These are phyloP conservation scores for Drosera capensis DNA, from an alignment of 148 eudicot species.

Conservation along the genomic window DNA sequence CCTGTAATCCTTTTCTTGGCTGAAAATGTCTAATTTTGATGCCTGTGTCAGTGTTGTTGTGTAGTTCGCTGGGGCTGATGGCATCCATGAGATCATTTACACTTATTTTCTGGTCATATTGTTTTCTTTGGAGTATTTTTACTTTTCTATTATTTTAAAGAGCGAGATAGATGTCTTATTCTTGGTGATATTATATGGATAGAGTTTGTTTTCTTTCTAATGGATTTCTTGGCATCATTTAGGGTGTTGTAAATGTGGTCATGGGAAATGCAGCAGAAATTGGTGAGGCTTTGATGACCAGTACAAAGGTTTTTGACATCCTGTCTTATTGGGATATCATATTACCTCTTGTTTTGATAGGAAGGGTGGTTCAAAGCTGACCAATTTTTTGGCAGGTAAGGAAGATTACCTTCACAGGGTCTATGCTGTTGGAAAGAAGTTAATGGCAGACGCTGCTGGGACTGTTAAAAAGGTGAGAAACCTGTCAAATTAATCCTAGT, in stretches of 20 bases:
- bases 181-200: background rate
- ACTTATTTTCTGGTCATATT: background rate
- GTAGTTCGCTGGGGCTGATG: background rate
- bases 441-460: constrained; percentile 85
- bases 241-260: constrained; percentile 90
- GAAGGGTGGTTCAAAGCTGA: background rate
- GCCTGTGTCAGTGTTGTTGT: too few relatives aligned
- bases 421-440: constrained; percentile 87
- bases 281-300: constrained; percentile 61
- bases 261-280: constrained; percentile 86
- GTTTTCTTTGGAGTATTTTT: background rate
- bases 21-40: background rate
- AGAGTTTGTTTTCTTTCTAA: background rate
- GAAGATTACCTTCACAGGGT: constrained; percentile 93
- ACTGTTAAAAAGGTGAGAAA: constrained; percentile 77
- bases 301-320: constrained; percentile 57
- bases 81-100: background rate
- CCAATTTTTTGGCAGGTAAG: constrained; percentile 44
- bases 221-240: background rate
- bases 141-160: too few relatives aligned
- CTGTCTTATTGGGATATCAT: background rate
- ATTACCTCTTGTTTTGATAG: too few relatives aligned
- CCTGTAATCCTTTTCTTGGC: constrained; percentile 32
- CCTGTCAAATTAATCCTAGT: background rate
- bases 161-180: too few relatives aligned